Base-by-base conservation (phyloP, 805 yeast species). In the Cyberlindnera samutprakarnensis region DNA sequence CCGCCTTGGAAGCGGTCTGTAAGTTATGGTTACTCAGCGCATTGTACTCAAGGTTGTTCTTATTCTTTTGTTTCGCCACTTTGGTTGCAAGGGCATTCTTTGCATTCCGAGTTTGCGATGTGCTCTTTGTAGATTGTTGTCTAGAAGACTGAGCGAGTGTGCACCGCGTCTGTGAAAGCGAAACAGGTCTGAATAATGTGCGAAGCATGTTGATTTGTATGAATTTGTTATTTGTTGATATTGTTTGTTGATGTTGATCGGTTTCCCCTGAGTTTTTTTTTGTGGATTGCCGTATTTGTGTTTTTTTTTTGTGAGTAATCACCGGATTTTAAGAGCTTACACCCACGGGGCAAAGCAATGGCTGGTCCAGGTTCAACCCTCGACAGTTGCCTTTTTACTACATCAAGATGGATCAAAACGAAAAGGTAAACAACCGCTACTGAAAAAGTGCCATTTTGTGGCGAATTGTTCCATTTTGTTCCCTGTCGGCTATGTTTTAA, bases 21-120 rank as follows among this genome's bases (percentile, higher is more conserved):
- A 49, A 10, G 19, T 49, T 46, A 30, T 46, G 46, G 32, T 50
- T 49, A 23, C 49, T 50, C 17, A 49, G 30, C 11, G 54, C 52
- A 34, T 49, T 50, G 36, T 44, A 49, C 15, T 43, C 44, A n/a
- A 18, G 22, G 20, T 19, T 25, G 14, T 14, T 10, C 15, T 32
- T 29, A n/a, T n/a, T n/a, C 28, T 28, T 35, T 19, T 43, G 34
- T 14, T 35, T 36, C 27, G 42, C 25, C 6, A 37, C 42, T 25
- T 46, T 45, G 18, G 47, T 32, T 18, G 47, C 39, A 13, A 45
- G 35, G 6, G 41, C 42, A 23, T 22, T 28, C 25, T 28, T 28
- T 12, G 31, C 20, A 10, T 16, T 34, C 24, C 30, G 33, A 26
- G 25, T 32, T 18, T 22, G 12, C n/a, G 25, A 16, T 9, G 29